A percentile compares a stretch with the other conserved stretches of the same genome.
Conservation (phyloP, 169 alveolate genomes). For the Cryptosporidium parvum region DNA sequence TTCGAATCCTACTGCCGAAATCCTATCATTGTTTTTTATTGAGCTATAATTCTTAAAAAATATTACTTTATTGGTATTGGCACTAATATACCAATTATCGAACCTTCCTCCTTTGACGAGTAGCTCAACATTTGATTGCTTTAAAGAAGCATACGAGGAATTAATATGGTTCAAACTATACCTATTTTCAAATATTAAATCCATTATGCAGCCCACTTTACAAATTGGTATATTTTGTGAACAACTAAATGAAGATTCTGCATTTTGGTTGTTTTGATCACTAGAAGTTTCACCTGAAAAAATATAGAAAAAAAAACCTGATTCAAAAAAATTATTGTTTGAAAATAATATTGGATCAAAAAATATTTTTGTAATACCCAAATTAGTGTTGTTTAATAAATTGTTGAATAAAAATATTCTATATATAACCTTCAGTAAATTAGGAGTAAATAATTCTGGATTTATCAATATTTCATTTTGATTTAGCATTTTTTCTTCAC, state of each 20-base stretch:
- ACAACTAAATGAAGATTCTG: background rate
- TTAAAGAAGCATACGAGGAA: background rate
- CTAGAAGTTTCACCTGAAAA: conserved; percentile 30
- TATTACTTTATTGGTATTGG: conserved; percentile 15
- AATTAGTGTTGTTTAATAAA: background rate
- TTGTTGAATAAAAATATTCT: conserved; percentile 38
- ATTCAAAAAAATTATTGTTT: conserved; percentile 51
- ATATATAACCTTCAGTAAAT: conserved; percentile 25
- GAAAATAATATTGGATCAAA: conserved; percentile 68
- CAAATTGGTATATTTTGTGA: conserved; percentile 16
- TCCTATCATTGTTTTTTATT: conserved; percentile 4
- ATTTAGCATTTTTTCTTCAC: conserved; percentile 10
- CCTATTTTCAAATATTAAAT: conserved; percentile 17
- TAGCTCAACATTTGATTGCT: conserved; percentile 30
- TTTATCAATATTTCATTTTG: conserved; percentile 11
- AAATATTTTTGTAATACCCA: conserved; percentile 11
- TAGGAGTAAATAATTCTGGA: conserved; percentile 49
- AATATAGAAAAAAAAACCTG: conserved; percentile 67
- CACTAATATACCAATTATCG: conserved; percentile 58
- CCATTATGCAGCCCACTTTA: conserved; percentile 71
- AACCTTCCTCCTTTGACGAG: conserved; percentile 69
- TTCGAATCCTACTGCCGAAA: conserved; percentile 73
- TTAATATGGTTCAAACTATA: background rate
- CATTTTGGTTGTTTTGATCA: conserved; percentile 20
- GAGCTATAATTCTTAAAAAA: conserved; percentile 16